phyloP scores from a whole-genome alignment of 768 basidiomycete genomes.

The Lactarius deliciosus region DNA sequence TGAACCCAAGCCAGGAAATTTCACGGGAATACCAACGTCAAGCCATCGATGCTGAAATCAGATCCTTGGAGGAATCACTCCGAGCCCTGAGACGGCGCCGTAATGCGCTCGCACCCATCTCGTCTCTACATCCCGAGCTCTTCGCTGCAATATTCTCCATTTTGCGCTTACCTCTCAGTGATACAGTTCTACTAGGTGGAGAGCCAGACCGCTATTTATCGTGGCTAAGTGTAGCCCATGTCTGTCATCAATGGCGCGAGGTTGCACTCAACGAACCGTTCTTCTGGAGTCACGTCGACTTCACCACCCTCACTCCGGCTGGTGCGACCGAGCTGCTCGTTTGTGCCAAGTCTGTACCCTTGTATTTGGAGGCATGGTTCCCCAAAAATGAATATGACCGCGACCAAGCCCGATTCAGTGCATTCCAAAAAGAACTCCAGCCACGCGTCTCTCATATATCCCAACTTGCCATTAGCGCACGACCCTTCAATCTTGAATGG shows the following conservation, averaged over 20 bases:
- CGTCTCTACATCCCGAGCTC: neutral
- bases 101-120: too few relatives aligned
- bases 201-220: neutral
- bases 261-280: neutral
- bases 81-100: too few relatives aligned
- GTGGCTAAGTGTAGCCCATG: neutral
- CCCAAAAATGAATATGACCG: neutral
- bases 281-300: neutral
- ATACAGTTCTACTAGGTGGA: neutral
- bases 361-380: neutral
- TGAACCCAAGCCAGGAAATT: neutral
- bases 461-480: neutral
- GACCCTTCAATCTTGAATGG: neutral
- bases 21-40: neutral
- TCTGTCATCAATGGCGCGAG: neutral
- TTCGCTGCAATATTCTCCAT: neutral
- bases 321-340: neutral
- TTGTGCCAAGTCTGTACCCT: neutral
- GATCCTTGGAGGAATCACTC: neutral
- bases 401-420: neutral
- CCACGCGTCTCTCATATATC: neutral
- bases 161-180: neutral
- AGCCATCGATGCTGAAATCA: neutral
- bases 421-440: neutral
- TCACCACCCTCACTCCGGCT: neutral